A percentile compares a stretch with the other conserved stretches of the same genome.
These are phyloP conservation scores for Solanum hybrid DNA, from an alignment of 305 asterid species.

Conservation along the genomic window DNA sequence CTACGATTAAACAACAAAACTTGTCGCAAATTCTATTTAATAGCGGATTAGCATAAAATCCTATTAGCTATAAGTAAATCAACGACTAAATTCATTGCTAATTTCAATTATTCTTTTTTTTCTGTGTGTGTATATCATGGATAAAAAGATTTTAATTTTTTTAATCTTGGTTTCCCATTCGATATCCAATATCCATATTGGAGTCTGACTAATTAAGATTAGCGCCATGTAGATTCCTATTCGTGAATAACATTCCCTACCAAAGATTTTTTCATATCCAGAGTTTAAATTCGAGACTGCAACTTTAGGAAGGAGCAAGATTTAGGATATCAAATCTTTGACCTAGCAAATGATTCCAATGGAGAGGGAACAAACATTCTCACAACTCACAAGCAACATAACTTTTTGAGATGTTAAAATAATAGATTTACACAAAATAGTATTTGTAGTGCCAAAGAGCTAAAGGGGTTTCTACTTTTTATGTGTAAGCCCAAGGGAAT, in stretches of 20 bases:
- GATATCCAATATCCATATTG: neutral
- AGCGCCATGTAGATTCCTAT: neutral
- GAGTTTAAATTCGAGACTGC: rapidly evolving
- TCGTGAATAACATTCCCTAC: neutral
- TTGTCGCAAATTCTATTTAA: neutral
- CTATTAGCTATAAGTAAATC: neutral
- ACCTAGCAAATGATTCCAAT: neutral
- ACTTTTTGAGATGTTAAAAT: neutral
- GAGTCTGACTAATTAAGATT: neutral
- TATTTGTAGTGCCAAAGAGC: no score
- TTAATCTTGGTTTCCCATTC: neutral
- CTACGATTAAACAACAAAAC: neutral
- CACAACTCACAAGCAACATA: neutral
- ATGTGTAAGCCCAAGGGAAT: neutral
- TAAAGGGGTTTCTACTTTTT: neutral
- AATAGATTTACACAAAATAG: neutral
- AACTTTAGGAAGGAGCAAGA: neutral
- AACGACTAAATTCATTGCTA: neutral
- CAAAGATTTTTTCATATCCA: neutral
- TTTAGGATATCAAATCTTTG: neutral
- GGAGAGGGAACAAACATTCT: neutral
- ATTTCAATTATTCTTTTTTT: neutral
- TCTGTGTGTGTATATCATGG: neutral
- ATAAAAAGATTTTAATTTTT: neutral
- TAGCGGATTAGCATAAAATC: neutral